Evolutionary conservation across 768 basidiomycete species (phyloP).

Genomic region (Heimioporus sp.): DNA sequence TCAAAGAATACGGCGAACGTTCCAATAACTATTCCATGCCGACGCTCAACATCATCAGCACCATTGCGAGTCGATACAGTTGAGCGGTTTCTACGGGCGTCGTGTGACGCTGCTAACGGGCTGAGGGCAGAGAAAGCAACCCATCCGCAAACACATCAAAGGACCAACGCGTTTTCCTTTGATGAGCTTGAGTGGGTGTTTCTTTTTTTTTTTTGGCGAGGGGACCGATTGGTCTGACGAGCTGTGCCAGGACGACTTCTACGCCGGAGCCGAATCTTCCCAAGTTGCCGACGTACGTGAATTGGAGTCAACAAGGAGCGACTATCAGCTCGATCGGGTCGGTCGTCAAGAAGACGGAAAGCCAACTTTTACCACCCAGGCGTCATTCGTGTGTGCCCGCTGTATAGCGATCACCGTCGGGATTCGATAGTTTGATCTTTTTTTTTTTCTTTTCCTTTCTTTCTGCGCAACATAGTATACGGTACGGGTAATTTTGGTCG

Average conservation of each 20-base stretch:
- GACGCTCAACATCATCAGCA: slow-evolving; percentile 22
- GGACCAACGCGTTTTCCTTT: slow-evolving; percentile 14
- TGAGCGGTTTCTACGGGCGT: neutral
- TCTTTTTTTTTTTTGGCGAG: neutral
- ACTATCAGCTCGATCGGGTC: slow-evolving; percentile 4
- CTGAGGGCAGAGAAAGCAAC: slow-evolving; percentile 14
- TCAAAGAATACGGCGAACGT: slow-evolving; percentile 50
- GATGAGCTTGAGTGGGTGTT: slow-evolving; percentile 16
- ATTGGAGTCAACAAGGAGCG: slow-evolving; percentile 5
- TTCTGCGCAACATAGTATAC: too few relatives aligned
- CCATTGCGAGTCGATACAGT: slow-evolving; percentile 19
- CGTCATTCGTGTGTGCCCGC: slow-evolving; percentile 1
- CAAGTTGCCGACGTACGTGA: slow-evolving; percentile 19
- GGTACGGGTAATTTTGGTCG: too few relatives aligned
- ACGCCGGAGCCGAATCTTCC: slow-evolving; percentile 3
- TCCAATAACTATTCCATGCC: slow-evolving; percentile 14
- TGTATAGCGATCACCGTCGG: slow-evolving; percentile 6
- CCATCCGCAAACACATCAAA: slow-evolving; percentile 2
- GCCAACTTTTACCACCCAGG: neutral
- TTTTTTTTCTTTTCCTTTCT: too few relatives aligned
- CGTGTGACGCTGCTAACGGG: neutral
- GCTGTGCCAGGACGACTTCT: slow-evolving; percentile 7
- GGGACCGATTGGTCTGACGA: neutral
- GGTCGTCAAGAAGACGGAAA: slow-evolving; percentile 6
- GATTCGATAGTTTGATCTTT: too few relatives aligned